Conservation (phyloP, 1,284 basidiomycete species). For the Cryptococcus floricola region DNA sequence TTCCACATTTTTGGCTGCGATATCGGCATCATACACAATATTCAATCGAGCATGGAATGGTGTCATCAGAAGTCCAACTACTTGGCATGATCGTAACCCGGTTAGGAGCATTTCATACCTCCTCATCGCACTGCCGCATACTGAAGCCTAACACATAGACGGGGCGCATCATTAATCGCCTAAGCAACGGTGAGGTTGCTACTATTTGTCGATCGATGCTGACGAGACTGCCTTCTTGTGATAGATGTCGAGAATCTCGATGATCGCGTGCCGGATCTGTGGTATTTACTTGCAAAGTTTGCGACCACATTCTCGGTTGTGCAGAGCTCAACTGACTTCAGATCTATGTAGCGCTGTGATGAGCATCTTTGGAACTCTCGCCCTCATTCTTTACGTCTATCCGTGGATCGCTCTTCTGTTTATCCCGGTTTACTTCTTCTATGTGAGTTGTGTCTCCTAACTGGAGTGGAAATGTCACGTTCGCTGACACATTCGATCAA, state of each 20-base stretch:
- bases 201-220: not conserved
- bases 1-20: constrained; percentile 13
- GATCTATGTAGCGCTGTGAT: not conserved
- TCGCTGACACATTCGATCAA: too few species aligned
- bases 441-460: constrained; percentile 11
- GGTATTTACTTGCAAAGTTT: constrained; percentile 9
- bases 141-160: constrained; percentile 3
- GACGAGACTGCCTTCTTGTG: not conserved
- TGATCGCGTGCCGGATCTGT: constrained; percentile 15
- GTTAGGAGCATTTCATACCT: constrained; percentile 1
- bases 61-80: constrained; percentile 23
- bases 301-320: not conserved
- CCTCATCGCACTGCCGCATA: too few species aligned
- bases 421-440: constrained; percentile 26
- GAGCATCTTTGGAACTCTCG: constrained; percentile 26
- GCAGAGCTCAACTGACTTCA: not conserved
- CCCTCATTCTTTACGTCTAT: constrained; percentile 28
- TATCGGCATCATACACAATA: constrained; percentile 22
- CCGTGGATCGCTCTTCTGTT: constrained; percentile 25
- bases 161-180: constrained; percentile 61
- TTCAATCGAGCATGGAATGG: constrained; percentile 22
- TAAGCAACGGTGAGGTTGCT: constrained; percentile 51
- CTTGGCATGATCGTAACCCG: constrained; percentile 31
- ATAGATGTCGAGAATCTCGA: constrained; percentile 30
- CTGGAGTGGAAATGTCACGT: too few species aligned